phyloP scores from a whole-genome alignment of 179 eudicot species.

The Actinidia arguta region DNA sequence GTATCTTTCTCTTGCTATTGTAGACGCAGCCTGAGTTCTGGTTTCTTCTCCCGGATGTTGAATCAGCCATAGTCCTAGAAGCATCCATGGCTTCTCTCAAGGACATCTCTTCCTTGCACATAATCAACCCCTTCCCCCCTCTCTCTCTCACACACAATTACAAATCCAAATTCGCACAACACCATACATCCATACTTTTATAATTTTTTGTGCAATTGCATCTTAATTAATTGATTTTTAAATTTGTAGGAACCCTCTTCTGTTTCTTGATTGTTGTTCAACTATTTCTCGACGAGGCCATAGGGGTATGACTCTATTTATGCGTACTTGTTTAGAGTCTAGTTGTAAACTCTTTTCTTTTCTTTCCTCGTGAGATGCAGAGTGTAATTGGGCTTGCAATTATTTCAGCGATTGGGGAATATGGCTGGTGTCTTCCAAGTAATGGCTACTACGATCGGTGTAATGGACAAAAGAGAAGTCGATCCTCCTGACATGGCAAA shows the following conservation, averaged over 20 bases:
- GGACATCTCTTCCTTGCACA: conserved; percentile 72
- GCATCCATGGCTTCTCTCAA: conserved; percentile 89
- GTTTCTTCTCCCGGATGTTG: conserved; percentile 81
- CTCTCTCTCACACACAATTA: neutral
- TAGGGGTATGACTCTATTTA: conserved; percentile 53
- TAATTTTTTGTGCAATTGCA: neutral
- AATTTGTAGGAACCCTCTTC: conserved; percentile 78
- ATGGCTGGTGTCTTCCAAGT: conserved; percentile 94
- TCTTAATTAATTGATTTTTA: neutral
- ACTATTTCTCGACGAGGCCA: conserved; percentile 92
- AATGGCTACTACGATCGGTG: conserved; percentile 82
- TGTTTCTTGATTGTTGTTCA: conserved; percentile 93
- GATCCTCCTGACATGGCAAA: conserved; percentile 77
- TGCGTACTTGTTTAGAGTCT: conserved; percentile 8
- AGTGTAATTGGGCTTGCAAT: neutral
- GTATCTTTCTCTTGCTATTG: neutral
- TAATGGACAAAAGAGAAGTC: conserved; percentile 56
- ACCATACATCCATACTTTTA: neutral
- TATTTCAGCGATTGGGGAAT: conserved; percentile 82
- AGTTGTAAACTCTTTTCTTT: neutral
- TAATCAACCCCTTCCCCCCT: conserved; percentile 14
- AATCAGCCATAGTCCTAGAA: conserved; percentile 73
- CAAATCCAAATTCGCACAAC: neutral
- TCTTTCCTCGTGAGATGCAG: neutral
- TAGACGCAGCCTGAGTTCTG: conserved; percentile 89